Evolutionary conservation across 768 basidiomycete genomes (phyloP).

Genomic region (Serendipita sp.): DNA sequence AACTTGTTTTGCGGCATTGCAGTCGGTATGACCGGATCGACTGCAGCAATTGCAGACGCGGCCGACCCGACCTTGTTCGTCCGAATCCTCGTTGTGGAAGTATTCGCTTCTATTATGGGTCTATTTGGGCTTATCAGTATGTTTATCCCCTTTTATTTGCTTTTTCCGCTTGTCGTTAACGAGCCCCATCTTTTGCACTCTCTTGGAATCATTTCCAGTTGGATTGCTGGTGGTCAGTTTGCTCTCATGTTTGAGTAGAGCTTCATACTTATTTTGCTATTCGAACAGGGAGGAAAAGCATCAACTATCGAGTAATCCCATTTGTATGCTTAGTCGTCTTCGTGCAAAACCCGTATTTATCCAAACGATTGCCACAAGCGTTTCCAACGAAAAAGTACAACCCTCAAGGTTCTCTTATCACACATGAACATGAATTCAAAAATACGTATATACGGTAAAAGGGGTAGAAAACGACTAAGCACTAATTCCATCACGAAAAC

Average conservation of each 20-base stretch:
- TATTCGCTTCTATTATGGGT: constrained; percentile 82
- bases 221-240: constrained; percentile 62
- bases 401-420: too few relatives aligned
- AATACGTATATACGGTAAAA: too few relatives aligned
- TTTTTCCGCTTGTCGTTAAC: too few relatives aligned
- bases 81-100: constrained; percentile 92
- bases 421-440: too few relatives aligned
- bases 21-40: constrained; percentile 90
- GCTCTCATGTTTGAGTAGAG: not conserved
- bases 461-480: too few relatives aligned
- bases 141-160: not conserved
- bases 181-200: constrained; percentile 4
- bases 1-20: constrained; percentile 90
- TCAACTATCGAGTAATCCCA: not conserved
- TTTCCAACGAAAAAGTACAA: too few relatives aligned
- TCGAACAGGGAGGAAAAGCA: constrained; percentile 1
- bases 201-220: constrained; percentile 38
- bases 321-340: too few relatives aligned
- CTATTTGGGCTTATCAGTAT: constrained; percentile 74
- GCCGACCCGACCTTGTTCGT: constrained; percentile 91
- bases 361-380: too few relatives aligned
- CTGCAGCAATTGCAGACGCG: constrained; percentile 88
- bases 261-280: not conserved
- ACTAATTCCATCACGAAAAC: too few relatives aligned
- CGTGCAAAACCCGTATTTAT: too few relatives aligned